phyloP scores from a whole-genome alignment of 1,284 basidiomycete genomes.

The Cystobasidium pallidum region DNA sequence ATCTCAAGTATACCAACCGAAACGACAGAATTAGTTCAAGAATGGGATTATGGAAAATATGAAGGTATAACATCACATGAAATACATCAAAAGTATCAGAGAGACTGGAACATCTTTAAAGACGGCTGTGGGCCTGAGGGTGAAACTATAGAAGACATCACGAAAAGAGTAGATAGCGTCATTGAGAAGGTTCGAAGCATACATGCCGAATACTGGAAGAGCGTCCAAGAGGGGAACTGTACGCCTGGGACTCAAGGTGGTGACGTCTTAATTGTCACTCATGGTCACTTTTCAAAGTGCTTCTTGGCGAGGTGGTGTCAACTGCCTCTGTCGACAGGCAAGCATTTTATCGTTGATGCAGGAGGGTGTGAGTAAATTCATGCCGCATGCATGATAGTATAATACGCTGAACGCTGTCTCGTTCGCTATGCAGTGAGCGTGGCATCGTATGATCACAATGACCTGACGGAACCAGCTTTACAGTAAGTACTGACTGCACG shows the following conservation, averaged over 20 bases:
- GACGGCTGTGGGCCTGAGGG: constrained; percentile 58
- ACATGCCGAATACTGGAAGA: constrained; percentile 35
- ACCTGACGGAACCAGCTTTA: constrained; percentile 40
- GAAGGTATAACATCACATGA: constrained; percentile 71
- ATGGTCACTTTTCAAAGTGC: constrained; percentile 69
- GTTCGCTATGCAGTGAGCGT: constrained; percentile 19
- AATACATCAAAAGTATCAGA: constrained; percentile 66
- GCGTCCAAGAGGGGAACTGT: constrained; percentile 17
- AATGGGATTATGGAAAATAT: constrained; percentile 91
- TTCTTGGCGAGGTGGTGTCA: constrained; percentile 79
- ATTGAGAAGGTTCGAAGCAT: constrained; percentile 75
- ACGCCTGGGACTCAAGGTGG: constrained; percentile 43
- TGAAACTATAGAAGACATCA: constrained; percentile 43
- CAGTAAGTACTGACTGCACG: constrained; percentile 12
- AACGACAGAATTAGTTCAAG: constrained; percentile 57
- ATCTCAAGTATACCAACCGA: constrained; percentile 54
- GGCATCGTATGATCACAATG: constrained; percentile 34
- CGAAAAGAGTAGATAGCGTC: constrained; percentile 65
- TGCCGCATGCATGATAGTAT: neutral
- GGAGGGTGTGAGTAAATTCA: constrained; percentile 58
- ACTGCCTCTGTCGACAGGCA: constrained; percentile 69
- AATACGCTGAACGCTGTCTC: neutral
- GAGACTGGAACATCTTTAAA: constrained; percentile 74
- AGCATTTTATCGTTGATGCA: constrained; percentile 72
- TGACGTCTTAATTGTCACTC: constrained; percentile 52